Evolutionary conservation across 148 eudicot genomes (phyloP).

Genomic region (Cornus controversa): DNA sequence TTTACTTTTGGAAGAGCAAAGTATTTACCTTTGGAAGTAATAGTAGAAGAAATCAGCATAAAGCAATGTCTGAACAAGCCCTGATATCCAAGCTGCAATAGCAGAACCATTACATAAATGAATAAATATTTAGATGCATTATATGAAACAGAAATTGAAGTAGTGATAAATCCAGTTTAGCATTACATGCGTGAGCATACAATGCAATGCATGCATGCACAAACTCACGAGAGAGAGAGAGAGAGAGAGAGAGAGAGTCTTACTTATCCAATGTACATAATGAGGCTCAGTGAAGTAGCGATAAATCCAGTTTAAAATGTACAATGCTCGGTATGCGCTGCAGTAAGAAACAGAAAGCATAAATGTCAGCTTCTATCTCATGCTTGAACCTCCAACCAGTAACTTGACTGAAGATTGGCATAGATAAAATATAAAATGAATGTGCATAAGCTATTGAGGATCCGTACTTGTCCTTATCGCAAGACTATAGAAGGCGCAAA

Average conservation of each 20-base stretch:
- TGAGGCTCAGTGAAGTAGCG: slow-evolving; percentile 98
- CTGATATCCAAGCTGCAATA: slow-evolving; percentile 84
- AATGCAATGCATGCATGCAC: not conserved
- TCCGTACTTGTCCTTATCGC: too few relatives aligned
- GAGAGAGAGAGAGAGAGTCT: slow-evolving; percentile 23
- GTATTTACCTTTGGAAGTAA: slow-evolving; percentile 81
- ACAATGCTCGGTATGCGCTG: slow-evolving; percentile 86
- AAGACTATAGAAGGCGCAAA: too few relatives aligned
- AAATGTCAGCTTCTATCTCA: not conserved
- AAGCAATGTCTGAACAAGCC: slow-evolving; percentile 77
- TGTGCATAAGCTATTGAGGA: not conserved
- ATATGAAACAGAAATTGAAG: too few relatives aligned
- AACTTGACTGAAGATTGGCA: not conserved
- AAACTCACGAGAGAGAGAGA: not conserved
- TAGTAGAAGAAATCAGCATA: slow-evolving; percentile 98
- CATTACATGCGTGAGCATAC: not conserved
- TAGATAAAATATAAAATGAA: not conserved
- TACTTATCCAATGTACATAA: slow-evolving; percentile 94
- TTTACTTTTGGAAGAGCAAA: not conserved
- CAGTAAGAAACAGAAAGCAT: slow-evolving; percentile 21
- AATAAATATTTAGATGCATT: not conserved
- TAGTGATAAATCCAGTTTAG: too few relatives aligned
- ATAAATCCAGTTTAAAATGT: slow-evolving; percentile 93
- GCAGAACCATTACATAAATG: slow-evolving; percentile 5
- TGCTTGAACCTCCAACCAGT: not conserved